Conservation (phyloP, 345 rosid genomes). For the Syzygium aqueum region DNA sequence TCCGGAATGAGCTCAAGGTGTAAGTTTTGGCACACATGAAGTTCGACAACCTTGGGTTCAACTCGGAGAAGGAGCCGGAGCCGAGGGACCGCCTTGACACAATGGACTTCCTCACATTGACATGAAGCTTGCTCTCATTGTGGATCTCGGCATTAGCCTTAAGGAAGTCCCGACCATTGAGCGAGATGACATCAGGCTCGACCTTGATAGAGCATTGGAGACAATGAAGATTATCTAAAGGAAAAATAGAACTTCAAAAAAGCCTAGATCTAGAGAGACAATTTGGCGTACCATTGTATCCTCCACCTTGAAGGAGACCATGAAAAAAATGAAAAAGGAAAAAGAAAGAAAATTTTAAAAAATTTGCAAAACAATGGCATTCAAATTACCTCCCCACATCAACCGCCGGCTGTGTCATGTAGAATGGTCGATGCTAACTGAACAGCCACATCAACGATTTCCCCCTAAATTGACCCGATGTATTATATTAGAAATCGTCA, state of each 20-base stretch:
- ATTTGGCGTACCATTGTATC: not conserved
- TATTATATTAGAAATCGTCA: not conserved
- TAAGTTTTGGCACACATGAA: not conserved
- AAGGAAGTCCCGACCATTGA: not conserved
- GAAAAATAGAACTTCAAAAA: not conserved
- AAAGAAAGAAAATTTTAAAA: not conserved
- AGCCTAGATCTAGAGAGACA: not conserved
- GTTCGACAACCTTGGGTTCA: not conserved
- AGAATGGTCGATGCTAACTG: not conserved
- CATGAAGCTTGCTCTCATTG: not conserved
- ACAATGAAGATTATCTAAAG: not conserved
- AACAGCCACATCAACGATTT: not conserved
- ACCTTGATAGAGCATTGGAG: not conserved
- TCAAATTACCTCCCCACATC: not conserved
- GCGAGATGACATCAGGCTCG: not conserved
- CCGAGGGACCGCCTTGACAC: not conserved
- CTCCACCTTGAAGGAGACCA: not conserved
- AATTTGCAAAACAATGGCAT: not conserved
- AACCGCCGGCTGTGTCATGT: not conserved
- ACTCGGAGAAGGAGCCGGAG: not conserved
- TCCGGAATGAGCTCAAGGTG: not conserved
- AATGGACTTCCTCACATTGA: not conserved
- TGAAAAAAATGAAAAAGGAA: too few species aligned
- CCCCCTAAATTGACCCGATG: rapidly evolving
- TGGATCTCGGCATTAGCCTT: not conserved